Base-by-base conservation (phyloP, 176 grass and related monocot species). In the Eragrostis nindensis region DNA sequence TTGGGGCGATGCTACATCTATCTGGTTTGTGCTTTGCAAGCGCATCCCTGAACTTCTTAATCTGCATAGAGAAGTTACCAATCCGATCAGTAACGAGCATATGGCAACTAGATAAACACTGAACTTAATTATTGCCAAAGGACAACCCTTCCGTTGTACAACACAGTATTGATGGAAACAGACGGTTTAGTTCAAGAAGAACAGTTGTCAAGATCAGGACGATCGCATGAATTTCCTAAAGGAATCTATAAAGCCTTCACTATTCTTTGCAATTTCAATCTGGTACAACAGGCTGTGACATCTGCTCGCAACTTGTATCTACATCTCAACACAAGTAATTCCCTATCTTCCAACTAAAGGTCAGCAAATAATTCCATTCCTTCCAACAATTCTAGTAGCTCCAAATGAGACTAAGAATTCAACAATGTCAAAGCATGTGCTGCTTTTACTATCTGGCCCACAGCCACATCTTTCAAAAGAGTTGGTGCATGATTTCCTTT, bases 11-110 rank as follows among this genome's bases (percentile, higher is more conserved):
- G 87, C 90, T 91, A 69, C 93, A 95, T 56, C 86, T 89, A 8
- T 92, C 93, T n/a, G 96, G 91, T 42, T 71, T 89, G 82, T 99
- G 96, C 84, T 99, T 99, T 27, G 93, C 90, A 84, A 99, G 92
- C 4, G 90, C 89, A 74, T 99, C 93, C 66, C 62, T 95, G 46
- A 99, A 99, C 75, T 95, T 99, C 80, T 99, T 95, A 62, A 99
- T 99, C 96, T 99, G 90, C 83, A 91, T 3, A 83, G 0, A 30
- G 2, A 75, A 47, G 17, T 50, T 6, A 64, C 3, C 29, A 71
- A n/a, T 25, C 14, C 22, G 18, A 39, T 85, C 8, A 91, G 78
- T 8, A 66, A 8, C 36, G 3, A 56, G 64, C 36, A 73, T 66
- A 86, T 53, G 17, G 45, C 36, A 45, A 53, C 22, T 1, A 66